Conservation (phyloP, 1,284 basidiomycete genomes). For the Earliella scabrosa region DNA sequence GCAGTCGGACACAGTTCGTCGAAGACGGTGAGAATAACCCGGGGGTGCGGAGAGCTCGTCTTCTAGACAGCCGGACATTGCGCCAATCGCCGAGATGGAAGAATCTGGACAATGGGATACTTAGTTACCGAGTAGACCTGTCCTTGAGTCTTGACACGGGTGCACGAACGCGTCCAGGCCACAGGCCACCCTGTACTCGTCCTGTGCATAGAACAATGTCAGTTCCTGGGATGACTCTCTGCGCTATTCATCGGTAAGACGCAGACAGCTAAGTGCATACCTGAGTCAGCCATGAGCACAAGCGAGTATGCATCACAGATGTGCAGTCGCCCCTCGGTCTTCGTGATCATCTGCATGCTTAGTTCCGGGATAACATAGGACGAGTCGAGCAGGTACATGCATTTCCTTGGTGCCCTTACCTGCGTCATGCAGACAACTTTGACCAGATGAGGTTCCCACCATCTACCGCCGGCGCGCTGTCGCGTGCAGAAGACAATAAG, state of each 20-base stretch:
- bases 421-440: slow-evolving; percentile 1
- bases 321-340: not conserved
- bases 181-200: too few species aligned
- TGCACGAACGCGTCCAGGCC: not conserved
- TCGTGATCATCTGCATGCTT: not conserved
- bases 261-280: too few species aligned
- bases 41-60: not conserved
- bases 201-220: not conserved
- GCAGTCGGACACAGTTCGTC: not conserved
- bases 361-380: too few species aligned
- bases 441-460: not conserved
- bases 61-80: slow-evolving; percentile 12
- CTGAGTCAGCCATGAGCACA: not conserved
- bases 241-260: too few species aligned
- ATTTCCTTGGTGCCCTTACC: too few species aligned
- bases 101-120: not conserved
- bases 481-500: slow-evolving; percentile 20
- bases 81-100: slow-evolving; percentile 19
- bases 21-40: slow-evolving; percentile 1
- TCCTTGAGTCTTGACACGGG: not conserved
- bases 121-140: not conserved
- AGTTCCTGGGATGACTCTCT: too few species aligned
- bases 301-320: not conserved
- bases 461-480: not conserved
- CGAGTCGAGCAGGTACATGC: too few species aligned